Evolutionary conservation across 345 rosid genomes (phyloP), one percentile per base, ranked within the genome.

Genomic region (Eucalyptus sp.): DNA sequence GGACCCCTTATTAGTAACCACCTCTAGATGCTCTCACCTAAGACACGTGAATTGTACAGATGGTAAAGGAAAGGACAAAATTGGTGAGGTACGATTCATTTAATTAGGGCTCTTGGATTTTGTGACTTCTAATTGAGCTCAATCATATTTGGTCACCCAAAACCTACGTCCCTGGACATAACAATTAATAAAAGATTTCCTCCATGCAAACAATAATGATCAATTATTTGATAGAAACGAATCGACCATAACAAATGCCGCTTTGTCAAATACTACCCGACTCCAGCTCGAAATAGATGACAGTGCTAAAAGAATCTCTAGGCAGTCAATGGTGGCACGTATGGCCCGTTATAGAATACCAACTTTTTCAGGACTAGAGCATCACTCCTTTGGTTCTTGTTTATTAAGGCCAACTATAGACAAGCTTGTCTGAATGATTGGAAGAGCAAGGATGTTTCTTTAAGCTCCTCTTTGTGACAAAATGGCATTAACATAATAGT

Each of bases 201-300:
- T 71, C 46, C 46, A 37, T 10, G 27, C 25, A 37, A 71, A 71
- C 13, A 33, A 71, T 71, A 71, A 33, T 18, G 46, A 37, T 37
- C 41, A 10, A 33, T 24, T 2, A 71, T 71, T 17, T 37, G 13
- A 6, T 37, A 18, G 14, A 37, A 37, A 20, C 27, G 0, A 71
- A 3, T 71, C 5, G 8, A 71, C 14, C 46, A 2, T 10, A 37
- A 37, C 13, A 37, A 11, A 37, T 37, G 24, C 3, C 27, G 44
- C 41, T 71, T 33, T 29, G 15, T 62, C 33, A 27, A 29, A 62
- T 62, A 13, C 71, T 62, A 64, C 37, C 76, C 68, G 7, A 64
- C 37, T n/a, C 2, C 10, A n/a, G 76, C 41, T 64, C 0, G 4
- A n/a, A 13, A 27, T 27, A n/a, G 0, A n/a, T 7, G 18, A 64